Conservation (phyloP, 441 rosid genomes). For the Adansonia madagascariensis region DNA sequence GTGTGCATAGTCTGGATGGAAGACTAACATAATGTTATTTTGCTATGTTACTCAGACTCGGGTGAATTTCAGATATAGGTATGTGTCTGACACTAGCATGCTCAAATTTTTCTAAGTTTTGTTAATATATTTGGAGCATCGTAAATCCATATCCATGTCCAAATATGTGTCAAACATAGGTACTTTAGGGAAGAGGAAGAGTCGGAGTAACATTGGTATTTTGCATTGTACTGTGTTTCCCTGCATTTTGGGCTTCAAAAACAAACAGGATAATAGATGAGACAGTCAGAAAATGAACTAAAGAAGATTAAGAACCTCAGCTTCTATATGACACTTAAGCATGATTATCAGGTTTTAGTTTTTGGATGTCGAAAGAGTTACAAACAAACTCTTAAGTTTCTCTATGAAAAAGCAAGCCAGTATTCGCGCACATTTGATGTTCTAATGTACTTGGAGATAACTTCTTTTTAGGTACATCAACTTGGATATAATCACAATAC, state of each 20-base stretch:
- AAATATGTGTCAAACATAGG: too few species aligned
- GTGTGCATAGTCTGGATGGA: neutral
- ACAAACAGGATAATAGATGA: neutral
- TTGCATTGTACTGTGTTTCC: neutral
- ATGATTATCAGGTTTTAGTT: neutral
- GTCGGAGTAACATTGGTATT: too few species aligned
- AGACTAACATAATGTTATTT: neutral
- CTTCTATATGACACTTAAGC: neutral
- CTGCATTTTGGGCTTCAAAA: neutral
- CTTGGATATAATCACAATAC: neutral
- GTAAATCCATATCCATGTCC: too few species aligned
- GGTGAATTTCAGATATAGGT: too few species aligned
- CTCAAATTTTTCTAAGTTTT: too few species aligned
- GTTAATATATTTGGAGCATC: too few species aligned
- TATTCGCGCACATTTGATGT: neutral
- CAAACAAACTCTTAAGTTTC: neutral
- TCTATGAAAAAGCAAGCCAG: neutral
- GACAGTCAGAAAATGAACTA: neutral
- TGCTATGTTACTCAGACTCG: too few species aligned
- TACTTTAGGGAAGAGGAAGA: too few species aligned
- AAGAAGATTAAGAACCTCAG: neutral
- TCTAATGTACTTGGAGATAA: neutral
- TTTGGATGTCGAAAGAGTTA: neutral
- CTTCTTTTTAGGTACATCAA: neutral
- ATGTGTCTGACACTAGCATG: too few species aligned